A percentile compares a stretch with the other conserved stretches of the same genome.
Evolutionary conservation across 352 stramenopile species (phyloP).

Genomic region (Globisporangium parvum): DNA sequence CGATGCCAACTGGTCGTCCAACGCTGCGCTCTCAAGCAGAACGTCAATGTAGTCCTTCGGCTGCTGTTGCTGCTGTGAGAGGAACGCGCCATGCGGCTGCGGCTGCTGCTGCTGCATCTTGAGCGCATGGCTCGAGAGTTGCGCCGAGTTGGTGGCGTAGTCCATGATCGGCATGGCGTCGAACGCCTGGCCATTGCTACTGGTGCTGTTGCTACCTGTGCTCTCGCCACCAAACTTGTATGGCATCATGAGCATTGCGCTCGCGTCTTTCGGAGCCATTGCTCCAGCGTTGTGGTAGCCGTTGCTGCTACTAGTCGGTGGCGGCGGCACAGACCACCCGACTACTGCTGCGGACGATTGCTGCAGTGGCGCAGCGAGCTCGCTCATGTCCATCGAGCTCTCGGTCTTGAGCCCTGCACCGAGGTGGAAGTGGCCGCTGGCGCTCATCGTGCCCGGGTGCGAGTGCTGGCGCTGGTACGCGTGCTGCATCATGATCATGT

Average conservation of each 20-base stretch:
- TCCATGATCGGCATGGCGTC: conserved; percentile 16
- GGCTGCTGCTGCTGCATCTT: conserved; percentile 18
- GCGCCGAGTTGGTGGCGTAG: conserved; percentile 18
- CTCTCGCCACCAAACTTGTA: conserved; percentile 26
- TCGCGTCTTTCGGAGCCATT: too few relatives aligned
- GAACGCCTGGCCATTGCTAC: conserved; percentile 9
- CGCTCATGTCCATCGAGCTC: conserved; percentile 17
- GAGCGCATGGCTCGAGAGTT: conserved; percentile 7
- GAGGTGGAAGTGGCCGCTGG: conserved; percentile 6
- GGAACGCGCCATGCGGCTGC: neutral
- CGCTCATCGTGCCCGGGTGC: conserved; percentile 8
- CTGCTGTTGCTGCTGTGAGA: conserved; percentile 14
- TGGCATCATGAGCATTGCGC: conserved; percentile 14
- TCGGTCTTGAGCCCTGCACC: conserved; percentile 8
- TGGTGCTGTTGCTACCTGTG: conserved; percentile 3
- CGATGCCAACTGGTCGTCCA: conserved; percentile 39
- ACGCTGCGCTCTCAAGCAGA: conserved; percentile 41
- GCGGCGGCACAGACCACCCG: neutral
- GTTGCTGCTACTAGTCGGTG: too few relatives aligned
- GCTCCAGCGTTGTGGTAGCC: too few relatives aligned
- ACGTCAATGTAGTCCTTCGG: conserved; percentile 55
- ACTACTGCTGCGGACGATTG: neutral
- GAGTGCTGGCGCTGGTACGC: conserved; percentile 20
- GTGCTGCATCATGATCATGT: conserved; percentile 19
- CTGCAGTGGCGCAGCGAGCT: conserved; percentile 10